A percentile compares a stretch with the other conserved stretches of the same genome.
Evolutionary conservation across 768 basidiomycete species (phyloP).

Genomic region (Daedalea quercina): DNA sequence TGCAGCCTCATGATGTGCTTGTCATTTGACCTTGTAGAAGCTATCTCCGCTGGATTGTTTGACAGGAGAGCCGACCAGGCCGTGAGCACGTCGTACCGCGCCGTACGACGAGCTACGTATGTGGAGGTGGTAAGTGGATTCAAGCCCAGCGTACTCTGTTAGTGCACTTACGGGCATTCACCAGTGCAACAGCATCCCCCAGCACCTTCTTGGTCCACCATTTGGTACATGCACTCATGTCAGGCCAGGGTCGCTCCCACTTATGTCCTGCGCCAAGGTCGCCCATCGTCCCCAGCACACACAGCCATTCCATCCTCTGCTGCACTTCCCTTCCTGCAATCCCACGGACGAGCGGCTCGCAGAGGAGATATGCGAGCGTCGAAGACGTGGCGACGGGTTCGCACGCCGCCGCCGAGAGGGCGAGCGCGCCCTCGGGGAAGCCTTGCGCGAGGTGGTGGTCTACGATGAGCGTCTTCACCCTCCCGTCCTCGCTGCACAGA

Average conservation of each 20-base stretch:
- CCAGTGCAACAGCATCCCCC: conserved; percentile 32
- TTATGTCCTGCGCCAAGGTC: conserved; percentile 29
- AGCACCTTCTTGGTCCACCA: conserved; percentile 32
- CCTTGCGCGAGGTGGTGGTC: conserved; percentile 40
- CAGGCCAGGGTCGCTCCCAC: conserved; percentile 22
- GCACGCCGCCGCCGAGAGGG: conserved; percentile 32
- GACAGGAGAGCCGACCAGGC: conserved; percentile 26
- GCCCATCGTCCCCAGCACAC: conserved; percentile 37
- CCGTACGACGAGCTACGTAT: conserved; percentile 16
- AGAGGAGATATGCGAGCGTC: conserved; percentile 35
- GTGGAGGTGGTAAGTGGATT: neutral
- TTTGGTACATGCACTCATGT: conserved; percentile 27
- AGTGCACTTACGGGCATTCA: conserved; percentile 38
- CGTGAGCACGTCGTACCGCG: conserved; percentile 26
- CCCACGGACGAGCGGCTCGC: conserved; percentile 23
- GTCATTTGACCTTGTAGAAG: conserved; percentile 4
- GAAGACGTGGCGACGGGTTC: conserved; percentile 37
- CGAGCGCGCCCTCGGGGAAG: conserved; percentile 29
- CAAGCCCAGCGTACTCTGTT: neutral
- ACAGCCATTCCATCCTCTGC: conserved; percentile 27
- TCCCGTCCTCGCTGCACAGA: conserved; percentile 7
- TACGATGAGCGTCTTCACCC: conserved; percentile 29
- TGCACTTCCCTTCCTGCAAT: conserved; percentile 6
- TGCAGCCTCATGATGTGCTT: conserved; percentile 22
- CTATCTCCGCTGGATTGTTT: conserved; percentile 22